Percentiles rank a stretch among this genome's conserved stretches.
Evolutionary conservation across 1,139 yeast genomes (phyloP).

Genomic region (Yamadazyma triangularis): DNA sequence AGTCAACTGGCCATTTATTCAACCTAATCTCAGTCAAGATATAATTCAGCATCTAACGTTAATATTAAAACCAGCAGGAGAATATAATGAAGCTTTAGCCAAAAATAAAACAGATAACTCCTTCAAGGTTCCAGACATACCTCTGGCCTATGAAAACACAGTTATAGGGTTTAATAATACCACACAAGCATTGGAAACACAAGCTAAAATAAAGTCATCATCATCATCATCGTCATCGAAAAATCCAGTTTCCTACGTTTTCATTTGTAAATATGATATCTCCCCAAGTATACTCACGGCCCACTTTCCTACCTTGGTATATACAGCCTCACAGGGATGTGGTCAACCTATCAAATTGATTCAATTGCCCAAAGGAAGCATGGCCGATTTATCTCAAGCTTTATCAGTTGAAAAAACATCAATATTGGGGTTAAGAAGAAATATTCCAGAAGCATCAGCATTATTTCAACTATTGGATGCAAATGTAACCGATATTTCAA

Average conservation of each 20-base stretch:
- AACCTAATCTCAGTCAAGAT: slow-evolving; percentile 29
- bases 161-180: slow-evolving; percentile 55
- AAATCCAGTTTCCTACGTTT: slow-evolving; percentile 33
- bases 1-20: slow-evolving; percentile 50
- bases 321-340: slow-evolving; percentile 34
- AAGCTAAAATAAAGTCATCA: too few species aligned
- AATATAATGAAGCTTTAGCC: slow-evolving; percentile 19
- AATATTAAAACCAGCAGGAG: slow-evolving; percentile 33
- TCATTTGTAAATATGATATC: slow-evolving; percentile 54
- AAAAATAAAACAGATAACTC: slow-evolving; percentile 8
- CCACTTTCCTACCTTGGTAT: slow-evolving; percentile 50
- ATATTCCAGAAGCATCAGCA: slow-evolving; percentile 20
- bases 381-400: slow-evolving; percentile 28
- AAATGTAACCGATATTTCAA: slow-evolving; percentile 30
- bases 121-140: slow-evolving; percentile 15
- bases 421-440: slow-evolving; percentile 24
- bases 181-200: slow-evolving; percentile 45
- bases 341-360: slow-evolving; percentile 38
- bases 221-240: slow-evolving; percentile 6
- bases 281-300: slow-evolving; percentile 42
- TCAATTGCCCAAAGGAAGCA: slow-evolving; percentile 49
- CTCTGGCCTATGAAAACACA: slow-evolving; percentile 21
- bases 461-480: slow-evolving; percentile 27
- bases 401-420: slow-evolving; percentile 24
- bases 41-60: slow-evolving; percentile 38